Conservation (phyloP, 2,329 filamentous ascomycete genomes). For the Aspergillus sp. region DNA sequence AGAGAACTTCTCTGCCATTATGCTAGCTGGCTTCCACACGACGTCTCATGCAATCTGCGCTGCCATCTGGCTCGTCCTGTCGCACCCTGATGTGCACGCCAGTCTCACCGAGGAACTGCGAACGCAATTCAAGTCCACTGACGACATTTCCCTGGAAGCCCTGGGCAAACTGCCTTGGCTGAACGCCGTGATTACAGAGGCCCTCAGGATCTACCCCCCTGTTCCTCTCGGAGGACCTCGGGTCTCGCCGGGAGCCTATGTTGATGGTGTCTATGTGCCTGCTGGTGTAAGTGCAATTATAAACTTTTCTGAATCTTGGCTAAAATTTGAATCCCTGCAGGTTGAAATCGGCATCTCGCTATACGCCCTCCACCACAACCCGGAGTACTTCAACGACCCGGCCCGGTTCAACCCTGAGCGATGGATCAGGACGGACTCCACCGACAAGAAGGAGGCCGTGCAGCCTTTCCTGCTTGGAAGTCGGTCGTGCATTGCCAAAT, state of each 20-base stretch:
- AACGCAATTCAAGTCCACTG: slow-evolving; percentile 14
- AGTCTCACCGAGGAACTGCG: slow-evolving; percentile 22
- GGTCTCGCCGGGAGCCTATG: slow-evolving; percentile 25
- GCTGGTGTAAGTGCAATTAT: slow-evolving; percentile 21
- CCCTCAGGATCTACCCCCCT: slow-evolving; percentile 33
- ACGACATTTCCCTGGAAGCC: slow-evolving; percentile 20
- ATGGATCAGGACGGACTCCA: slow-evolving; percentile 28
- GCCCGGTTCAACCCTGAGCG: slow-evolving; percentile 33
- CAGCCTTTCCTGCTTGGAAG: slow-evolving; percentile 28
- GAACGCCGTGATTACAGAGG: slow-evolving; percentile 32
- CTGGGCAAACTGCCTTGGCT: slow-evolving; percentile 26
- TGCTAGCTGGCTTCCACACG: slow-evolving; percentile 28
- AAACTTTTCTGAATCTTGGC: not conserved
- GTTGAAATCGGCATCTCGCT: slow-evolving; percentile 29
- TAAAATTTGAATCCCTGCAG: not conserved
- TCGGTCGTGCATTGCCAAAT: slow-evolving; percentile 27
- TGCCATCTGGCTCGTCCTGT: slow-evolving; percentile 27
- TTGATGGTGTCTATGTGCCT: slow-evolving; percentile 23
- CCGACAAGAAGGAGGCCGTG: slow-evolving; percentile 23
- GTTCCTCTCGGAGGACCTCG: slow-evolving; percentile 29
- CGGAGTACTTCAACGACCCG: slow-evolving; percentile 29
- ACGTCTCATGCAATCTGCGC: slow-evolving; percentile 28
- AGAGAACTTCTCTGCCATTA: slow-evolving; percentile 30
- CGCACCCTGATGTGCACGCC: slow-evolving; percentile 20
- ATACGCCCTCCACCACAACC: slow-evolving; percentile 34